These are phyloP conservation scores for Citrus hindsii DNA, from an alignment of 345 rosid genomes.

Conservation along the genomic window DNA sequence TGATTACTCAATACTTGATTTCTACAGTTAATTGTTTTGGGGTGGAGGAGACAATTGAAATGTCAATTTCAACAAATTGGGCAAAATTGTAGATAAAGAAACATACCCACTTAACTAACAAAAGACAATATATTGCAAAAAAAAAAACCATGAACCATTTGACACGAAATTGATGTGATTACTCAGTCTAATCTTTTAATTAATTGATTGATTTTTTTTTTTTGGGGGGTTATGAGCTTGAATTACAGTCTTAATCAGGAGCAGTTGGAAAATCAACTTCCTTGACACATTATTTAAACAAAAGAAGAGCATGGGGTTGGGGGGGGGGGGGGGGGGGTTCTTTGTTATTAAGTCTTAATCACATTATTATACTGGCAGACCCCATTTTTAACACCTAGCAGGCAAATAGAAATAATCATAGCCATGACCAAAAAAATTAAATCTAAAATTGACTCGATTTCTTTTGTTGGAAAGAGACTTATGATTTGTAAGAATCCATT, in stretches of 20 bases:
- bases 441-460: background rate
- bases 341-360: constrained; percentile 17
- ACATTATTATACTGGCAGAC: background rate
- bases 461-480: no score
- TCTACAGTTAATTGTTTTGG: background rate
- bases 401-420: background rate
- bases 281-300: background rate
- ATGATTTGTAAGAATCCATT: no score
- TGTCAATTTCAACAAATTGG: constrained; percentile 2
- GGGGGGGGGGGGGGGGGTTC: no score
- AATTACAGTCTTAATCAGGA: background rate
- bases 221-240: background rate
- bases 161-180: background rate
- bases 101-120: constrained; percentile 1
- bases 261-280: constrained; percentile 20
- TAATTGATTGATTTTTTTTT: background rate
- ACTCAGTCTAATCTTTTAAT: background rate
- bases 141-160: background rate
- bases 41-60: background rate
- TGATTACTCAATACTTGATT: background rate
- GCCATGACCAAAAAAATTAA: no score
- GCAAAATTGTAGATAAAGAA: constrained; percentile 5
- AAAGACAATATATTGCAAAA: background rate
- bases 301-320: background rate
- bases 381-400: background rate